Conservation (phyloP, 75 land plant species). For the Cunninghamia lanceolata region DNA sequence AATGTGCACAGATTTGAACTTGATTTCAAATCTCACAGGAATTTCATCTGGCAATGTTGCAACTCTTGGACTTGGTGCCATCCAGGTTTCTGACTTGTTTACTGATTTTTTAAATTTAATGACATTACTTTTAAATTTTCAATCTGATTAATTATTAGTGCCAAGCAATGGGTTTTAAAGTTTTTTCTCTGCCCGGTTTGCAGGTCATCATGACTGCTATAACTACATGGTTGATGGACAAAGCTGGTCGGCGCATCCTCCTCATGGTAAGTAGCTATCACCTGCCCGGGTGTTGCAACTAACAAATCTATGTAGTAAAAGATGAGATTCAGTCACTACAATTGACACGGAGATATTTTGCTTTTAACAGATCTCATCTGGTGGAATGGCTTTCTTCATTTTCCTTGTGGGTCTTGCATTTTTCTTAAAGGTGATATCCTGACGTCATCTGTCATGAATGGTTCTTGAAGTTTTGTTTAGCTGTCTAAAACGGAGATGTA, state of each 20-base stretch:
- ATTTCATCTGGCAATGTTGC: conserved; percentile 55
- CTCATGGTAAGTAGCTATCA: conserved; percentile 53
- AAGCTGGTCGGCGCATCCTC: conserved; percentile 72
- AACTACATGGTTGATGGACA: conserved; percentile 65
- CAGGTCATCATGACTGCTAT: conserved; percentile 78
- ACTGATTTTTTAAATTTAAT: neutral
- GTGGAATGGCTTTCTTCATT: conserved; percentile 8
- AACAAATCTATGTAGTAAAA: neutral
- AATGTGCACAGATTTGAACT: neutral
- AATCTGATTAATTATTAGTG: neutral
- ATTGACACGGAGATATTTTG: neutral
- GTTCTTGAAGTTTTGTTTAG: neutral
- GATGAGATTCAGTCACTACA: neutral
- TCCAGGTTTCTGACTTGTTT: conserved; percentile 60
- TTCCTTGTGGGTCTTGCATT: conserved; percentile 9
- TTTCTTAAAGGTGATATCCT: conserved; percentile 11
- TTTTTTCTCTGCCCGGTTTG: neutral
- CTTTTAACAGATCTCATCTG: conserved; percentile 9
- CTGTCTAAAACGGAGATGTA: neutral
- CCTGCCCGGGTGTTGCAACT: neutral
- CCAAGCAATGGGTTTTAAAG: neutral
- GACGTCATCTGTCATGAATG: neutral
- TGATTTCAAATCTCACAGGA: conserved; percentile 30
- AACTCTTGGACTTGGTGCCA: conserved; percentile 61
- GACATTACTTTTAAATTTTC: neutral